Conservation (phyloP, 2,329 filamentous ascomycete genomes). For the Trichophyton verrucosum region DNA sequence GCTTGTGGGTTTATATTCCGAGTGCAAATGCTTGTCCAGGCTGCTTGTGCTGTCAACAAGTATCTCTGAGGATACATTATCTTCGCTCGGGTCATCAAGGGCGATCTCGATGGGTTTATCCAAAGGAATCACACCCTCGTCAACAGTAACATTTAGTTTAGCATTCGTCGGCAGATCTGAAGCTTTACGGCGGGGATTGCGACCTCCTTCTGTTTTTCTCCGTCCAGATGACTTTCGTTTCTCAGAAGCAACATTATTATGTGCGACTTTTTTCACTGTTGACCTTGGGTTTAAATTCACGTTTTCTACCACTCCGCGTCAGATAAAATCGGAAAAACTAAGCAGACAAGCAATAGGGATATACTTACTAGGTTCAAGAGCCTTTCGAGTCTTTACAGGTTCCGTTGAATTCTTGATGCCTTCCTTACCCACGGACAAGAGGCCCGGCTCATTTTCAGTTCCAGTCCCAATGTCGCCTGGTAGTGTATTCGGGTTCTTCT, state of each 20-base stretch:
- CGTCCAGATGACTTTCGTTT: background rate
- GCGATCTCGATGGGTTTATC: background rate
- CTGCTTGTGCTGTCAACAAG: background rate
- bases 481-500: background rate
- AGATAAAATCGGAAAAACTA: background rate
- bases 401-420: conserved; percentile 9
- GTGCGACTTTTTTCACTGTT: conserved; percentile 18
- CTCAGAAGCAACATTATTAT: background rate
- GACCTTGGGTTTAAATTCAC: conserved; percentile 36
- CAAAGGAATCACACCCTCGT: background rate
- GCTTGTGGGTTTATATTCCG: background rate
- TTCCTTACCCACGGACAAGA: background rate
- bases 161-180: background rate
- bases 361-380: conserved; percentile 33
- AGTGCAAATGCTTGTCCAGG: background rate
- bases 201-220: background rate
- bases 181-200: background rate
- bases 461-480: background rate
- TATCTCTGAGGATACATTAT: background rate
- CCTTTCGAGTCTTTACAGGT: conserved; percentile 8
- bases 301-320: conserved; percentile 28
- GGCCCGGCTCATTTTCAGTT: conserved; percentile 6
- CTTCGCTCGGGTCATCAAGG: background rate
- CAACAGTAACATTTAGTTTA: background rate
- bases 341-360: background rate